A percentile compares a stretch with the other conserved stretches of the same genome.
These are phyloP conservation scores for Wickerhamomyces canadensis DNA, from an alignment of 805 yeast species.

Conservation along the genomic window DNA sequence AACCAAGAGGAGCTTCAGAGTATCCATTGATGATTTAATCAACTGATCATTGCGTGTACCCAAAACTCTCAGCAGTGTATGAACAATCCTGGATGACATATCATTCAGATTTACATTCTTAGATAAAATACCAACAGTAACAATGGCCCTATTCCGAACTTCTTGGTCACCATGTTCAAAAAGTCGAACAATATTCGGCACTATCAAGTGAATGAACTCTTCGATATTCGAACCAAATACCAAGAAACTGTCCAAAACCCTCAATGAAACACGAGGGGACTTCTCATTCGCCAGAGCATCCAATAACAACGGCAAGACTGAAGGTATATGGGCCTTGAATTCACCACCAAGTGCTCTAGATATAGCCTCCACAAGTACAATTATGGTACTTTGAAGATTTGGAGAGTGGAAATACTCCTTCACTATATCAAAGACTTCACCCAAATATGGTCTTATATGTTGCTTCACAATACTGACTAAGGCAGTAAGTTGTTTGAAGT, in stretches of 20 bases:
- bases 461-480: conserved; percentile 79
- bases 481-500: conserved; percentile 82
- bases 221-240: conserved; percentile 85
- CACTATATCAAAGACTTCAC: conserved; percentile 68
- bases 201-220: conserved; percentile 77
- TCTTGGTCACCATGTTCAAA: conserved; percentile 63
- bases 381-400: conserved; percentile 70
- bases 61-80: conserved; percentile 73
- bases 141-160: conserved; percentile 69
- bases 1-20: conserved; percentile 68
- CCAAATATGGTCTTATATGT: conserved; percentile 79
- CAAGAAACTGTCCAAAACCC: conserved; percentile 77
- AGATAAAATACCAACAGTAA: conserved; percentile 76
- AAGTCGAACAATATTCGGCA: conserved; percentile 80
- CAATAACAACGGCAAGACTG: conserved; percentile 68
- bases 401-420: conserved; percentile 64
- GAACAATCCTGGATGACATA: conserved; percentile 86
- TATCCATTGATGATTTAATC: conserved; percentile 62
- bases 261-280: conserved; percentile 57
- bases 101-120: conserved; percentile 70
- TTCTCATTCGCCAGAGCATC: conserved; percentile 72
- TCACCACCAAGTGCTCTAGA: conserved; percentile 88
- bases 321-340: conserved; percentile 78
- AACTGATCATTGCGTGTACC: conserved; percentile 50
- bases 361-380: conserved; percentile 75